A percentile compares a stretch with the other conserved stretches of the same genome.
Conservation (phyloP, 164 flowering plant species). For the Chimonanthus salicifolius region DNA sequence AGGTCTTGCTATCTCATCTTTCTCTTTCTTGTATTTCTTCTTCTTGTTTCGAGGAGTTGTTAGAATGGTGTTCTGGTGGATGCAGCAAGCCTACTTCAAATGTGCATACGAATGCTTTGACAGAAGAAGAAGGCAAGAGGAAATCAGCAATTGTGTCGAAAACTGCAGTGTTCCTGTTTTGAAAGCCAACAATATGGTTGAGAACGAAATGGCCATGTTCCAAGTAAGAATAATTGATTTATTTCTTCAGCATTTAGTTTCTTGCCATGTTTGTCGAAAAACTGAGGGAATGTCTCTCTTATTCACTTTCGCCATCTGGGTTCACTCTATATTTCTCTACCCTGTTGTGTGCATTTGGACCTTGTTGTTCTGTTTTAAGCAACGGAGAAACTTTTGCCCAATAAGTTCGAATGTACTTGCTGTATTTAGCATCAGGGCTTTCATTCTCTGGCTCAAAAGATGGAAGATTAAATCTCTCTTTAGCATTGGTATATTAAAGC, state of each 20-base stretch:
- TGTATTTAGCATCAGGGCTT: no score
- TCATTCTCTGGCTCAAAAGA: no score
- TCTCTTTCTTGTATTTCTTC: not conserved
- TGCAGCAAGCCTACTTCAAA: constrained; percentile 92
- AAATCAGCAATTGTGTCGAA: constrained; percentile 79
- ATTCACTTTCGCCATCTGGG: not conserved
- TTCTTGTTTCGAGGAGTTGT: not conserved
- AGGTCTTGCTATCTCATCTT: constrained; percentile 32
- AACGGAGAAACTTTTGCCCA: no score
- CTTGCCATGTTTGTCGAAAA: not conserved
- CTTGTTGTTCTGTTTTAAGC: no score
- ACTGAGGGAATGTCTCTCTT: not conserved
- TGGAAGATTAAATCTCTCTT: no score
- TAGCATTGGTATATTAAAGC: no score
- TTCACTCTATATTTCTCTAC: not conserved
- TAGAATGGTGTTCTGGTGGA: constrained; percentile 4
- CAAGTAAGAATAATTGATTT: constrained; percentile 41
- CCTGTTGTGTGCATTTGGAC: not conserved
- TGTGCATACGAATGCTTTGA: constrained; percentile 97
- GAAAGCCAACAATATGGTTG: constrained; percentile 63
- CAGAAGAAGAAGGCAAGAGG: constrained; percentile 60
- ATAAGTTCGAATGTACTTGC: no score
- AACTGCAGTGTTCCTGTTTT: constrained; percentile 82
- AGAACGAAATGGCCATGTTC: constrained; percentile 84
- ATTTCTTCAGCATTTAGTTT: not conserved